Percentiles rank a stretch among this genome's conserved stretches.
Evolutionary conservation across 495 filamentous ascomycete species (phyloP).

Genomic region (Chaetomidium leptoderma): DNA sequence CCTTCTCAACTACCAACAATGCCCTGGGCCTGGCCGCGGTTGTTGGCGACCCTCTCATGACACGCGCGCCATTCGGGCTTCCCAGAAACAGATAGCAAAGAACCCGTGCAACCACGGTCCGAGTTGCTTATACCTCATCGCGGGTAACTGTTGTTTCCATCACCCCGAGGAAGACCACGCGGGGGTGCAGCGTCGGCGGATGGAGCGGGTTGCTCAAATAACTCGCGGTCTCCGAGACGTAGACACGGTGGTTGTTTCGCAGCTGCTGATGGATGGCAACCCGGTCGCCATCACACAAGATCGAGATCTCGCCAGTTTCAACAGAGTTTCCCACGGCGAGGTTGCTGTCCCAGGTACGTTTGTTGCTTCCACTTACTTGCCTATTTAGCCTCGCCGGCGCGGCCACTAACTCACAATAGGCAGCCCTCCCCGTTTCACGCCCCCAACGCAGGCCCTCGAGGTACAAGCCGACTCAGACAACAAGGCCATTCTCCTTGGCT

Average conservation of each 20-base stretch:
- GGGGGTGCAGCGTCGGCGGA: neutral
- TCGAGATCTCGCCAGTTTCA: constrained; percentile 25
- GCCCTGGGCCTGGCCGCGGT: neutral
- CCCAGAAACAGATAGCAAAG: neutral
- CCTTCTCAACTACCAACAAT: too few species aligned
- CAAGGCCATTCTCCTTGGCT: neutral
- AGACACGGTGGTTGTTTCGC: neutral
- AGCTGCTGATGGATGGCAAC: neutral
- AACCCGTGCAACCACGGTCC: neutral
- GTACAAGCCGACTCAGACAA: constrained; percentile 14
- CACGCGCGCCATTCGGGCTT: neutral
- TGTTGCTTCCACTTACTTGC: neutral
- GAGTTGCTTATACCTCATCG: neutral
- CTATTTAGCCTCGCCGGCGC: neutral
- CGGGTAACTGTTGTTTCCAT: neutral
- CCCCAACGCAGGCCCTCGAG: constrained; percentile 1
- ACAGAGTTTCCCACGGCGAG: constrained; percentile 21
- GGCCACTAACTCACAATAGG: neutral
- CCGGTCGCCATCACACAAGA: constrained; percentile 10
- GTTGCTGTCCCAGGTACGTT: constrained; percentile 28
- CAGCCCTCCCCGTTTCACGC: constrained; percentile 18
- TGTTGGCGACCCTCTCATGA: neutral
- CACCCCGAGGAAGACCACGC: neutral
- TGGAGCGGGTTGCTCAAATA: neutral
- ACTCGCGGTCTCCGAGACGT: neutral